Base-by-base conservation (phyloP, 2,329 filamentous ascomycete species). In the Calonectria hawksworthii region DNA sequence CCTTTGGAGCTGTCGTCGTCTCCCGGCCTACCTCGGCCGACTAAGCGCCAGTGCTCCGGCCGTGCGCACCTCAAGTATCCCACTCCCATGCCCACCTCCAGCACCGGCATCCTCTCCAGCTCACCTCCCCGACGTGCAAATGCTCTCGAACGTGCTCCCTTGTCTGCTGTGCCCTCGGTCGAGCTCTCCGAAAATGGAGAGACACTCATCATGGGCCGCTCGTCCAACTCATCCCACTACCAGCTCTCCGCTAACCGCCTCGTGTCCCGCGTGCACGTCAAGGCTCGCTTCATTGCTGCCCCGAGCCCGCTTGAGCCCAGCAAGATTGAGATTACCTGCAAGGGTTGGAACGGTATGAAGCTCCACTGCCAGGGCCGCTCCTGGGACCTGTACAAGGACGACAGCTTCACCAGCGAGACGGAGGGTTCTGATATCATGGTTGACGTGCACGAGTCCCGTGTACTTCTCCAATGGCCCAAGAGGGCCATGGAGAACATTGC, bases 341-440 rank as follows among this genome's bases (percentile, higher is more conserved):
- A 94, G 82, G 97, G 97, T 28, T 99, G 96, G 96, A 99, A 99
- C 84, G 97, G 97, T 21, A 89, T 97, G 78, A 98, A 95, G 87
- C 87, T 99, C 79, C 96, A 98, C 86, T 98, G 95, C 87, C 94
- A 96, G 85, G 95, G 95, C 72, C 93, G 93, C 78, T 94, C 95
- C 4, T 96, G 95, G 89, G 95, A 98, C 78, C 86, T 99, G 81
- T 90, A 89, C 77, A 98, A 98, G 87, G 95, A 94, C 23, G 96
- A 98, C 83, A 94, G 92, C 65, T 99, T 98, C 85, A 94, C 93
- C 61, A 98, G 96, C 73, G 95, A 98, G 86, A 96, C 96, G 36
- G 95, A 96, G 83, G 92, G 93, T 78, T 93, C 93, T 23, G 96
- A 98, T 81, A 96, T 99, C 84, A 98, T 99, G 92, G 88, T 99